Percentiles rank a stretch among this genome's conserved stretches.
Conservation (phyloP, 1,284 basidiomycete species). For the Bjerkandera adusta region DNA sequence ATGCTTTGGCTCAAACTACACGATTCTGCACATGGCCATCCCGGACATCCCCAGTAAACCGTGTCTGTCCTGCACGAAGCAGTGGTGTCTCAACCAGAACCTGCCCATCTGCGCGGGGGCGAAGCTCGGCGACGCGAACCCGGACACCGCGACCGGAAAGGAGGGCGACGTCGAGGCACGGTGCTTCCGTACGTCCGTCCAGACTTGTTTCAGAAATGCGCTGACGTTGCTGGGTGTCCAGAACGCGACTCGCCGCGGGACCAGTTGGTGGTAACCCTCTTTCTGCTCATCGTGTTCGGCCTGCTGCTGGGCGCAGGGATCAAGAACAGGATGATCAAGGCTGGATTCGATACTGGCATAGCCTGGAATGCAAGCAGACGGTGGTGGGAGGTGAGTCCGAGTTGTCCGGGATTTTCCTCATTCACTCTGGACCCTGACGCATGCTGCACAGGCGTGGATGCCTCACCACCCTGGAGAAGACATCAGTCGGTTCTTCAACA, state of each 20-base stretch:
- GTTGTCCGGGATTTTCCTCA: not conserved
- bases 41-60: constrained; percentile 86
- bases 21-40: constrained; percentile 79
- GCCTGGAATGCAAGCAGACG: constrained; percentile 59
- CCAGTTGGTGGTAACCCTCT: constrained; percentile 87
- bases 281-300: constrained; percentile 82
- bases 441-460: constrained; percentile 48
- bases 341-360: constrained; percentile 62
- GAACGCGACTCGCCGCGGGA: constrained; percentile 88
- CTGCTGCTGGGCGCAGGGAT: constrained; percentile 82
- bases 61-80: constrained; percentile 89
- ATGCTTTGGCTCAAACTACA: constrained; percentile 86
- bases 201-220: not conserved
- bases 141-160: constrained; percentile 92
- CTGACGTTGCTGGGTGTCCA: constrained; percentile 31
- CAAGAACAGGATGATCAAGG: constrained; percentile 75
- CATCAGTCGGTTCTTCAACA: constrained; percentile 31
- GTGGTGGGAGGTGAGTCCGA: constrained; percentile 75
- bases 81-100: constrained; percentile 95
- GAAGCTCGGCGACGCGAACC: constrained; percentile 81
- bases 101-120: constrained; percentile 85
- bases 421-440: constrained; percentile 4
- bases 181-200: constrained; percentile 81
- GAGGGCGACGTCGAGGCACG: constrained; percentile 94
- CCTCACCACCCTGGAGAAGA: constrained; percentile 54